Conservation (phyloP, 495 filamentous ascomycete species). For the Neurospora sp. region DNA sequence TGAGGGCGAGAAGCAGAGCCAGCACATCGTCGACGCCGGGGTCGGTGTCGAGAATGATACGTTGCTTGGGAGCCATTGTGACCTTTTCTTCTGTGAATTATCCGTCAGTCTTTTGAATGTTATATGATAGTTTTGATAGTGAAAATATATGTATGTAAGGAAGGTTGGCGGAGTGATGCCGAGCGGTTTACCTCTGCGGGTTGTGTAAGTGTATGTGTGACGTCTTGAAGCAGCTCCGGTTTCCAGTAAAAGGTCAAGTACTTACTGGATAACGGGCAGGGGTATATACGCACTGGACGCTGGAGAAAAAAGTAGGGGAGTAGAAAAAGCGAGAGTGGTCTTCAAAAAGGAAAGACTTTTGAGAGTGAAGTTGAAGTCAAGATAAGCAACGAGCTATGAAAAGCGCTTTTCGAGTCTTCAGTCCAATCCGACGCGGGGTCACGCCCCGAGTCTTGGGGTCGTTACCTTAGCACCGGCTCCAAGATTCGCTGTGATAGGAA, state of each 20-base stretch:
- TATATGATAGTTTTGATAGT: neutral
- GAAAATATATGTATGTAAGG: neutral
- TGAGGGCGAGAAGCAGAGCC: slow-evolving; percentile 72
- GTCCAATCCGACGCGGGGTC: neutral
- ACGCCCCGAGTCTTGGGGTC: neutral
- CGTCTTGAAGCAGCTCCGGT: neutral
- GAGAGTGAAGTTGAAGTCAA: neutral
- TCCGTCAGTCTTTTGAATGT: neutral
- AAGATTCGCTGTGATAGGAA: neutral
- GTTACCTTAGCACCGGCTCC: neutral
- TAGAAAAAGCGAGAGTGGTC: neutral
- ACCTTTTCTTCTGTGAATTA: neutral
- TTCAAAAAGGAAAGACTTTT: neutral
- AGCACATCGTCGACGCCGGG: slow-evolving; percentile 91
- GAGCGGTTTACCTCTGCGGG: neutral
- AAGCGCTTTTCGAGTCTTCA: neutral
- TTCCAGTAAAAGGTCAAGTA: neutral
- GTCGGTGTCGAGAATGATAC: slow-evolving; percentile 91
- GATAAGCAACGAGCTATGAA: neutral
- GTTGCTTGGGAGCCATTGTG: slow-evolving; percentile 50
- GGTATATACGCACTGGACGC: neutral
- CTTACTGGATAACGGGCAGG: neutral
- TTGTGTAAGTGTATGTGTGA: neutral
- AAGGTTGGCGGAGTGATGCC: neutral
- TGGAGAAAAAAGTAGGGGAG: neutral